Evolutionary conservation across 495 filamentous ascomycete genomes (phyloP), one percentile per base, ranked within the genome.

Genomic region (Tuber microsphaerosporum): DNA sequence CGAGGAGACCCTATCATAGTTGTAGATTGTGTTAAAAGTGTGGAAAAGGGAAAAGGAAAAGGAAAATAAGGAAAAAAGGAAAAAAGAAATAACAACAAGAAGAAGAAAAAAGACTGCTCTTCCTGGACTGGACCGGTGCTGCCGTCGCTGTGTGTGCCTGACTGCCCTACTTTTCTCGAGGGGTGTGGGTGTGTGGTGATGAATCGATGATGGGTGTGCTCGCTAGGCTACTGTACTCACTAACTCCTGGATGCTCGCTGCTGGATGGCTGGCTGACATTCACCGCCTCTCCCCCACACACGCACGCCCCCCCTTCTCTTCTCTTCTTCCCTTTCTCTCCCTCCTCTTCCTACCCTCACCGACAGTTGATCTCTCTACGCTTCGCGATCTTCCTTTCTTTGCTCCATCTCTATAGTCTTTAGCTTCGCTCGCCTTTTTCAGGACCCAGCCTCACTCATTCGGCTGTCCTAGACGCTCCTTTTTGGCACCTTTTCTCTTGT

Each of bases 381-480:
- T 78, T 76, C 74, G 73, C 81, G 77, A 79, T 80, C 75, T 82
- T 76, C 81, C 70, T 79, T 79, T 81, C 80, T 76, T 73, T 75
- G 70, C 76, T 65, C 26, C 26, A 48, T 75, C 65, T 78, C 81
- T 77, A 74, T 82, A 76, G 74, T 74, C 75, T 83, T 83, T 81
- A 79, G 79, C 77, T 79, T 78, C 77, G 83, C 79, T 76, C 76
- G 81, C 82, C 79, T 82, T 83, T 82, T 82, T 79, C 79, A 80
- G 80, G 79, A 81, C 81, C 76, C 76, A 82, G 79, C 77, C 82
- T 85, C 83, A 84, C 80, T 81, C 84, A 74, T 83, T 82, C 78
- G 80, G 79, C 82, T 78, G 76, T 78, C 84, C 82, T 82, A 82
- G 81, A 82, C 81, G 77, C 81, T 82, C 81, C 76, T 82, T 81